phyloP scores from a whole-genome alignment of 331 rosid genomes.

The Quercus lobata region DNA sequence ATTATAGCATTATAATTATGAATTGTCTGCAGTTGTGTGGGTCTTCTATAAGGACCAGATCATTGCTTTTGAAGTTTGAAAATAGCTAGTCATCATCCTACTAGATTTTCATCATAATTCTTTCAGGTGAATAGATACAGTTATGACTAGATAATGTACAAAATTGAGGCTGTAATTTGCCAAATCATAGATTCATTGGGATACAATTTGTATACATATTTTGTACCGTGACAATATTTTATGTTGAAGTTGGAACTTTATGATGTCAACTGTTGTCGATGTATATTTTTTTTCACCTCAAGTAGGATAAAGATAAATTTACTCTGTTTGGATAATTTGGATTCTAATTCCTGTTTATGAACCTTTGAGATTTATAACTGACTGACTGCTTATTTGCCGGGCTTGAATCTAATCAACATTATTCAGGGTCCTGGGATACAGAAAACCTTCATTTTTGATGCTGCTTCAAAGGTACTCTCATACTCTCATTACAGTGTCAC shows the following conservation, averaged over 20 bases:
- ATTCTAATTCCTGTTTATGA: neutral
- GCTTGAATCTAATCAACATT: constrained; percentile 6
- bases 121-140: constrained; percentile 11
- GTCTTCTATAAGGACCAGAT: neutral
- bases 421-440: constrained; percentile 66
- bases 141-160: neutral
- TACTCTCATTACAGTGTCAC: neutral
- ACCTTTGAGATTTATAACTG: neutral
- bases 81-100: neutral
- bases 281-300: neutral
- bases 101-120: constrained; percentile 2
- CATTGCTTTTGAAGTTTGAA: constrained; percentile 2
- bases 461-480: constrained; percentile 52
- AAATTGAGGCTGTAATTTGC: neutral
- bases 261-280: neutral
- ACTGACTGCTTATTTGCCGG: neutral
- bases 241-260: constrained; percentile 3
- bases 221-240: neutral
- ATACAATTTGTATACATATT: neutral
- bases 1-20: neutral
- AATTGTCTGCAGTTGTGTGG: neutral
- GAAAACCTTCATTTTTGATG: constrained; percentile 49
- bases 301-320: neutral
- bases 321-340: neutral
- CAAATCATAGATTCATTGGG: neutral